Evolutionary conservation across 2,329 filamentous ascomycete species (phyloP), one percentile per base, ranked within the genome.

Genomic region (Dissoconium aciculare): DNA sequence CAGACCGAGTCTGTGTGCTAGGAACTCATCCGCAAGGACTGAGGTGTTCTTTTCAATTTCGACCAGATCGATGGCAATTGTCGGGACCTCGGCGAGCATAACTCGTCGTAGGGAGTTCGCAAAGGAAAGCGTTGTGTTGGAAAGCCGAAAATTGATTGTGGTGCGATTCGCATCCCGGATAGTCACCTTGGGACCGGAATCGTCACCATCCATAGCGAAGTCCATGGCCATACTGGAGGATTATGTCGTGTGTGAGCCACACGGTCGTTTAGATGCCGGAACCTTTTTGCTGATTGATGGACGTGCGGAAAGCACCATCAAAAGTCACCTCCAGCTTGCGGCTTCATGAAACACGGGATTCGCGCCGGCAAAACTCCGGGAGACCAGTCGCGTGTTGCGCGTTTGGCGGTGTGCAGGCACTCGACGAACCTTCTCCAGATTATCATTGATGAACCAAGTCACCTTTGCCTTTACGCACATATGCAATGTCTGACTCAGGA

Each of bases 21-120:
- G 76, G 57, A 95, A 93, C 58, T 98, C 87, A 58, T 98, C 87
- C 38, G 87, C 81, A 10, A 95, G 73, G 4, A 94, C 85, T n/a
- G 85, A 91, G 35, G 79, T 92, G 64, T 98, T 98, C 49, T 69
- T 71, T 51, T 91, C 77, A 42, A 98, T 76, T 56, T 95, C 83
- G 40, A 95, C 85, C 10, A 93, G 71, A 51, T 98, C 87, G 55
- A 95, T 85, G 40, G 89, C 85, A 47, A 95, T 75, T 14, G 83
- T 94, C 8, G 87, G 85, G 36, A 98, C 80, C 60, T 98, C 87
- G 48, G 83, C 81, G 43, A 93, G 76, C 62, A 95, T 87, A 36
- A 83, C 69, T 52, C 87, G 81, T 39, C 87, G 85, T 38, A 95
- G 62, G 27, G 84, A 79, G 65, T 98, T 98, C 48, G 87, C 87